phyloP scores from a whole-genome alignment of 75 land plant genomes.

The Pinus albicaulis region DNA sequence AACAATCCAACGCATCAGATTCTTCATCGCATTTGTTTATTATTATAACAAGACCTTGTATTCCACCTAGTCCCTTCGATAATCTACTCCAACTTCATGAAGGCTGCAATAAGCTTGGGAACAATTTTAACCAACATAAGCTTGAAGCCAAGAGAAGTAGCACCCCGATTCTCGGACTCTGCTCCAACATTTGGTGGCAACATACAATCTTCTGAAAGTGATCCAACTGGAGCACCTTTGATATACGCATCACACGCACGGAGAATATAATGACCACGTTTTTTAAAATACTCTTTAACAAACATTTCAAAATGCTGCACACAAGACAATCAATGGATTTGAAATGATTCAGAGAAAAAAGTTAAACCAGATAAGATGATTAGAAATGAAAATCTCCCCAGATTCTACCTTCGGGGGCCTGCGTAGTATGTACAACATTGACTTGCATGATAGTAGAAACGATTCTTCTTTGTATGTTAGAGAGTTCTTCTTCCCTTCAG shows the following conservation, averaged over 20 bases:
- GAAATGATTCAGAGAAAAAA: too few species aligned
- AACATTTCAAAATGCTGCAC: slow-evolving; percentile 77
- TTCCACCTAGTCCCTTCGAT: background rate
- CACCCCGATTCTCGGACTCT: slow-evolving; percentile 12
- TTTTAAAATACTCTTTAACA: slow-evolving; percentile 57
- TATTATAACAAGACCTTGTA: too few species aligned
- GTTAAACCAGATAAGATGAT: too few species aligned
- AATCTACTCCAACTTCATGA: slow-evolving; percentile 71
- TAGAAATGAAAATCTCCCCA: too few species aligned
- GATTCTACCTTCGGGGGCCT: too few species aligned
- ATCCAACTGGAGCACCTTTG: slow-evolving; percentile 54
- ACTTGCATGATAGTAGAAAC: slow-evolving; percentile 49
- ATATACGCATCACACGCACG: slow-evolving; percentile 64
- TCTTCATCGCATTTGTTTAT: too few species aligned
- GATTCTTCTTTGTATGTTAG: slow-evolving; percentile 37
- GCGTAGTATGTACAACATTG: slow-evolving; percentile 68
- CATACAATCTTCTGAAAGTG: too few species aligned
- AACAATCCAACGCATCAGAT: too few species aligned
- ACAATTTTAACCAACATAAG: slow-evolving; percentile 73
- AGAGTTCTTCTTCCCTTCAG: slow-evolving; percentile 14
- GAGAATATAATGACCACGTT: slow-evolving; percentile 45
- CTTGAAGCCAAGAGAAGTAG: slow-evolving; percentile 82
- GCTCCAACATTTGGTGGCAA: too few species aligned
- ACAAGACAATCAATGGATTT: too few species aligned
- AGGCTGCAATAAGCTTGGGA: slow-evolving; percentile 53